Conservation (phyloP, 2,329 filamentous ascomycete species). For the Grosmannia penicillata region DNA sequence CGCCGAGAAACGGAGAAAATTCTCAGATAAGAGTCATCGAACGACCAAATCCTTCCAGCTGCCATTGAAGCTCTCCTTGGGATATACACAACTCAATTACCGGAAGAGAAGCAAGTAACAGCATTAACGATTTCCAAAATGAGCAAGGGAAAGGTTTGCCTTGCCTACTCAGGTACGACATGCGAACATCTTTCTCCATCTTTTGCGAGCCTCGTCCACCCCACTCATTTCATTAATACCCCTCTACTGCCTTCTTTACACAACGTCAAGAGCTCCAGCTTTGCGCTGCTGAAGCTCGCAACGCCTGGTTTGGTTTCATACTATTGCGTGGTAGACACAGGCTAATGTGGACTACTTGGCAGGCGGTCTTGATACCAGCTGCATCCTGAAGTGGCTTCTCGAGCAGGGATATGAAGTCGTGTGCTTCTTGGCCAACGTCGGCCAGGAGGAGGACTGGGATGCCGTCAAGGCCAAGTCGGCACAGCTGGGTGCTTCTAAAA, state of each 20-base stretch:
- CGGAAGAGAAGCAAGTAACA: no score
- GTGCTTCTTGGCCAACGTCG: slow-evolving; percentile 52
- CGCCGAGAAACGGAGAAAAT: slow-evolving; percentile 4
- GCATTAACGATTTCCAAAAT: slow-evolving; percentile 8
- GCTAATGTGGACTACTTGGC: slow-evolving; percentile 11
- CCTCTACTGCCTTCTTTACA: no score
- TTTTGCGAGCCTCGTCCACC: background rate
- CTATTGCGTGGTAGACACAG: no score
- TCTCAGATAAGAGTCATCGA: slow-evolving; percentile 1
- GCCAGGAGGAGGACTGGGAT: slow-evolving; percentile 62
- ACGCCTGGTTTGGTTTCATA: no score
- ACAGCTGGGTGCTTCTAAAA: slow-evolving; percentile 49
- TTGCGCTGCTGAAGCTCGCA: no score
- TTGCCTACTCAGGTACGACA: slow-evolving; percentile 13
- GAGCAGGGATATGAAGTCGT: slow-evolving; percentile 48
- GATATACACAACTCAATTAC: background rate
- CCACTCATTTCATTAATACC: no score
- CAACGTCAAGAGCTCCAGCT: no score
- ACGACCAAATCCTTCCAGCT: background rate
- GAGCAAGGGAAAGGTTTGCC: slow-evolving; percentile 19
- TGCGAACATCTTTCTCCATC: background rate
- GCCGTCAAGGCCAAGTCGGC: slow-evolving; percentile 52
- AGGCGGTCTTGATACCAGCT: slow-evolving; percentile 13
- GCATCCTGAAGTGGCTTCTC: slow-evolving; percentile 13
- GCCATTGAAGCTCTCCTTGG: background rate